Conservation (phyloP, 2,329 filamentous ascomycete species). For the Rachicladosporium sp. region DNA sequence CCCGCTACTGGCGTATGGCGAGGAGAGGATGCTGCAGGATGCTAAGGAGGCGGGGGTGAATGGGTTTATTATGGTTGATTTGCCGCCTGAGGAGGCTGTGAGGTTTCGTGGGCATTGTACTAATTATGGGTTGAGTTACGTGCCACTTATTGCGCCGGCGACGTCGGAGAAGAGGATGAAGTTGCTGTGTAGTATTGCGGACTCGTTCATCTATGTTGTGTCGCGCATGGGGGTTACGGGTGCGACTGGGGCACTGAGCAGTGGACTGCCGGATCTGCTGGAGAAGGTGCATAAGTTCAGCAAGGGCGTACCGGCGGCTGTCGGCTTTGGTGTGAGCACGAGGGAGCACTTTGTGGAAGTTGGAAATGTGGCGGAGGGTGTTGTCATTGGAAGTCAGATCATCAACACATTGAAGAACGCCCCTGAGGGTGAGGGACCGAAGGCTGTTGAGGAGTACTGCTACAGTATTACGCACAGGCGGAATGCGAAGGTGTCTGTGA, state of each 20-base stretch:
- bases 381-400: constrained; percentile 94
- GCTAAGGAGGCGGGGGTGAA: constrained; percentile 77
- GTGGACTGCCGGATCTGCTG: constrained; percentile 69
- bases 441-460: constrained; percentile 78
- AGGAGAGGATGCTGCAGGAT: constrained; percentile 76
- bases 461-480: constrained; percentile 47
- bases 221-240: constrained; percentile 95
- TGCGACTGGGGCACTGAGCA: constrained; percentile 69
- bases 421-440: constrained; percentile 50
- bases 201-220: constrained; percentile 98
- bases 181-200: constrained; percentile 87
- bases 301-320: constrained; percentile 76
- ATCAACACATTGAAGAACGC: constrained; percentile 67
- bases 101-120: constrained; percentile 79
- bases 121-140: constrained; percentile 76
- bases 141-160: constrained; percentile 85
- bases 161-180: constrained; percentile 92
- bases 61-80: constrained; percentile 91
- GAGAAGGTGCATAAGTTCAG: constrained; percentile 84
- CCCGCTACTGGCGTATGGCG: constrained; percentile 84
- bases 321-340: constrained; percentile 94
- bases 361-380: constrained; percentile 73
- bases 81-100: constrained; percentile 90
- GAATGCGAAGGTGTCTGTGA: constrained; percentile 7
- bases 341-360: constrained; percentile 85